These are phyloP conservation scores for Carpinus fangiana DNA, from an alignment of 306 rosid genomes.

Conservation along the genomic window DNA sequence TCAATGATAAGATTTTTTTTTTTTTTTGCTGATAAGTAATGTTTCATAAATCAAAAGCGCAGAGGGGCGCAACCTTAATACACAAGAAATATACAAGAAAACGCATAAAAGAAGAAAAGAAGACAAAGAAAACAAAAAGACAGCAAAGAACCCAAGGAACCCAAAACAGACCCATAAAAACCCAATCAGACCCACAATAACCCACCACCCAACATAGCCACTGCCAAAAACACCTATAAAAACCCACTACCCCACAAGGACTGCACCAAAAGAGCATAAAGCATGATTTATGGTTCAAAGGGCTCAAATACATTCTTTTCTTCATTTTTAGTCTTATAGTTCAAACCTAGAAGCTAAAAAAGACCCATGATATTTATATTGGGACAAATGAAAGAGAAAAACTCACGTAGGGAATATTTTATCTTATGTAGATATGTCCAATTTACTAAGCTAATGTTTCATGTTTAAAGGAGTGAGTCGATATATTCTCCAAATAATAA, in stretches of 20 bases:
- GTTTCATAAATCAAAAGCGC: no score
- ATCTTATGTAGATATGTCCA: neutral
- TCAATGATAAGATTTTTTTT: neutral
- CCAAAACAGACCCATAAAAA: no score
- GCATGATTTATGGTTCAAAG: neutral
- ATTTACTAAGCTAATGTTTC: neutral
- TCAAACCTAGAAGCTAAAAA: neutral
- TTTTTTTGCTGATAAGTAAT: no score
- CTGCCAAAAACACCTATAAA: no score
- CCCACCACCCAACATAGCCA: no score
- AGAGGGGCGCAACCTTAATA: no score
- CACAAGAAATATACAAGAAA: no score
- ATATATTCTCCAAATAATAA: conserved; percentile 8
- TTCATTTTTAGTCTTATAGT: neutral
- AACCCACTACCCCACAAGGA: no score
- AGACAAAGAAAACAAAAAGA: no score
- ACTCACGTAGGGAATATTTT: neutral
- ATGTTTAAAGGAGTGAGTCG: neutral
- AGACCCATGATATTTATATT: neutral
- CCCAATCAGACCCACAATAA: no score
- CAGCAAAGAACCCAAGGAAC: no score
- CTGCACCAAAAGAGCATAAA: neutral
- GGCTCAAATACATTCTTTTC: neutral
- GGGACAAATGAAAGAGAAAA: neutral
- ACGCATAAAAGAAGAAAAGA: no score